Conservation (phyloP, 768 basidiomycete genomes). For the Tephrocybe sp. region DNA sequence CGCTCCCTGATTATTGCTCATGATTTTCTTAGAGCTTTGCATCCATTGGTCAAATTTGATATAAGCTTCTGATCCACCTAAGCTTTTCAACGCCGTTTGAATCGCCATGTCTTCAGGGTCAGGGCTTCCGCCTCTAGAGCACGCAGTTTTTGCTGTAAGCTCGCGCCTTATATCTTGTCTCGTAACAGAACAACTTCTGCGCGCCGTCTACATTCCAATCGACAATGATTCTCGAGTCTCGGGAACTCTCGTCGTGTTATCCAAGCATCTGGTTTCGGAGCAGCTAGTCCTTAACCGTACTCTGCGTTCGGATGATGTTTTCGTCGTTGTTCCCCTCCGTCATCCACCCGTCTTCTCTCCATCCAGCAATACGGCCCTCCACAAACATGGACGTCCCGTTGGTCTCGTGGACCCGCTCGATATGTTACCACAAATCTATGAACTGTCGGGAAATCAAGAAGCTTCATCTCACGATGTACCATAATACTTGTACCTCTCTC, state of each 20-base stretch:
- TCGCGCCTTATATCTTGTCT: conserved; percentile 50
- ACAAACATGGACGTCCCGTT: conserved; percentile 39
- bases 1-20: no score
- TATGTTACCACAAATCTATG: conserved; percentile 47
- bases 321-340: conserved; percentile 47
- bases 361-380: conserved; percentile 14
- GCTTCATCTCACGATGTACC: conserved; percentile 12
- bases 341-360: conserved; percentile 40
- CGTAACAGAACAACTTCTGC: conserved; percentile 47
- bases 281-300: conserved; percentile 30
- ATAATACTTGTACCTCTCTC: neutral
- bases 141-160: conserved; percentile 45
- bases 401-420: conserved; percentile 59
- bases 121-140: conserved; percentile 31
- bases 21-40: no score
- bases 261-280: conserved; percentile 34
- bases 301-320: conserved; percentile 41
- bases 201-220: conserved; percentile 40
- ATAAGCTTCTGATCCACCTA: no score
- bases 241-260: conserved; percentile 40
- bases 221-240: conserved; percentile 19
- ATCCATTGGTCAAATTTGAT: no score
- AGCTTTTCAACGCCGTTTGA: no score
- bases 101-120: conserved; percentile 36
- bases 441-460: conserved; percentile 22